A percentile compares a stretch with the other conserved stretches of the same genome.
Conservation (phyloP, 257 asterid genomes). For the Plantago elongata region DNA sequence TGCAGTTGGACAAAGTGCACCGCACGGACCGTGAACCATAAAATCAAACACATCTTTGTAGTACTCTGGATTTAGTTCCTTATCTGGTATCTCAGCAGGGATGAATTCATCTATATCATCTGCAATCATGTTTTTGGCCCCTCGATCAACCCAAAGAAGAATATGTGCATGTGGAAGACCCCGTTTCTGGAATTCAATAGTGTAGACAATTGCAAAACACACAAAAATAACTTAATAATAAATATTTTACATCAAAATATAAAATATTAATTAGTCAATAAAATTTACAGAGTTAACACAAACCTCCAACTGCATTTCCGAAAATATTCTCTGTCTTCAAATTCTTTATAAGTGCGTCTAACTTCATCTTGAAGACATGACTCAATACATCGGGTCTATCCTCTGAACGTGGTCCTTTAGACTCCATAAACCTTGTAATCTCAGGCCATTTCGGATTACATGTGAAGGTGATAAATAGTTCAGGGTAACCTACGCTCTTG, state of each 20-base stretch:
- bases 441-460: slow-evolving; percentile 1
- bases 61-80: not conserved
- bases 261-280: fast-evolving
- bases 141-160: not conserved
- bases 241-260: not conserved
- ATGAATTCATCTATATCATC: not conserved
- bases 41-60: not conserved
- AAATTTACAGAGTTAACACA: not conserved
- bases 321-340: not conserved
- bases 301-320: not conserved
- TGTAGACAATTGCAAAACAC: not conserved
- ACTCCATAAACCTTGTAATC: not conserved
- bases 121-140: not conserved
- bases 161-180: not conserved
- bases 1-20: not conserved
- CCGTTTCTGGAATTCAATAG: not conserved
- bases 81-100: not conserved
- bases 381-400: slow-evolving; percentile 1
- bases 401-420: not conserved
- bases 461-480: slow-evolving; percentile 2
- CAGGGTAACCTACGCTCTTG: not conserved
- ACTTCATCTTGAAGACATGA: slow-evolving; percentile 9
- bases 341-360: not conserved
- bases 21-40: not conserved
- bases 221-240: not conserved